These are phyloP conservation scores for Eragrostis nindensis DNA, from an alignment of 176 grass and related monocot species.

Conservation along the genomic window DNA sequence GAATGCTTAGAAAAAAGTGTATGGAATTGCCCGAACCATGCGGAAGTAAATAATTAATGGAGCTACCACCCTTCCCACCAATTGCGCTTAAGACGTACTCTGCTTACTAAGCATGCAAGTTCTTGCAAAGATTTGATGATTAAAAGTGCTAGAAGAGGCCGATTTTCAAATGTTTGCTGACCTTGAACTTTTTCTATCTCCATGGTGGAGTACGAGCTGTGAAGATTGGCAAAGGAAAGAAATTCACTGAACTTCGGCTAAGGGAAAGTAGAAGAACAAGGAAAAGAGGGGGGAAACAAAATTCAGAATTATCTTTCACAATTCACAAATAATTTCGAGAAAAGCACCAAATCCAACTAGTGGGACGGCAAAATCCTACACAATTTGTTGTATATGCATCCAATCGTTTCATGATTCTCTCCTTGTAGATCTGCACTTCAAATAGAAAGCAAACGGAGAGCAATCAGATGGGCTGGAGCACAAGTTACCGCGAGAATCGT, in stretches of 20 bases:
- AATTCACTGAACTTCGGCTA: background rate
- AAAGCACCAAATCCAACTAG: background rate
- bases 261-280: background rate
- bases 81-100: background rate
- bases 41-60: background rate
- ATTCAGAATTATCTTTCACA: background rate
- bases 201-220: background rate
- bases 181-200: background rate
- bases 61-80: background rate
- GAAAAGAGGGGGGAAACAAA: background rate
- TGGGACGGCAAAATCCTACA: background rate
- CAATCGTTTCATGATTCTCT: background rate
- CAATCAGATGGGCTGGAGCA: background rate
- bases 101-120: background rate
- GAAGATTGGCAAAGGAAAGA: background rate
- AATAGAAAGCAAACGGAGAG: background rate
- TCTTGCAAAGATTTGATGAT: conserved; percentile 6
- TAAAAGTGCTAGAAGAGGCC: conserved; percentile 19
- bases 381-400: too few species aligned
- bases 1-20: background rate
- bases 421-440: conserved; percentile 36
- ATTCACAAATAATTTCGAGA: background rate
- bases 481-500: conserved; percentile 67
- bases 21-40: background rate
- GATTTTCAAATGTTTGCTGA: background rate